These are phyloP conservation scores for Rhizopus arrhizus DNA, from an alignment of 371 early-diverging fungal genomes.

Conservation along the genomic window DNA sequence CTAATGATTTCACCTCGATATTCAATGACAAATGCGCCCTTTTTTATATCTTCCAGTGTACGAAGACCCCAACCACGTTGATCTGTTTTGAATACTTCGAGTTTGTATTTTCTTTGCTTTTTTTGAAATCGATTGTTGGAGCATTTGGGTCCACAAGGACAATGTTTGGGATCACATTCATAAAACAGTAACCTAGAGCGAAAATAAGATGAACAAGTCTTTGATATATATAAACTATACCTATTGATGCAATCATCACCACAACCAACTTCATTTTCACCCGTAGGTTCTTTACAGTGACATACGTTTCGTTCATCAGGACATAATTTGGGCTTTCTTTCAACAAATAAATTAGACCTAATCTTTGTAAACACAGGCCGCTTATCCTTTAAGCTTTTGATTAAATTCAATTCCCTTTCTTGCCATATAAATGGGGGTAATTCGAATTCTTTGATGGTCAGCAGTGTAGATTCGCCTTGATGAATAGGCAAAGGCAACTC, in stretches of 20 bases:
- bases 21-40: conserved; percentile 76
- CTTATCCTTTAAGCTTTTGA: conserved; percentile 21
- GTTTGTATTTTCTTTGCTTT: conserved; percentile 52
- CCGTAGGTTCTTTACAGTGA: conserved; percentile 63
- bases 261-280: conserved; percentile 59
- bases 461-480: conserved; percentile 49
- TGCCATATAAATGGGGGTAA: conserved; percentile 56
- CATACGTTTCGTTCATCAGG: conserved; percentile 53
- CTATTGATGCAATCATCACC: conserved; percentile 78
- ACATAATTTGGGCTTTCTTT: conserved; percentile 60
- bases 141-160: conserved; percentile 74
- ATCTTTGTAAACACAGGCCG: conserved; percentile 38
- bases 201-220: neutral
- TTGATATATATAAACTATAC: conserved; percentile 21
- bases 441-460: conserved; percentile 44
- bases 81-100: conserved; percentile 66
- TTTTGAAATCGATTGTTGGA: conserved; percentile 77
- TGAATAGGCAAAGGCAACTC: conserved; percentile 56
- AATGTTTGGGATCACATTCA: conserved; percentile 72
- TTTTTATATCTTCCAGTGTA: conserved; percentile 59
- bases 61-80: conserved; percentile 82
- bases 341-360: conserved; percentile 66
- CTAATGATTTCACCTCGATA: conserved; percentile 90
- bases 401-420: conserved; percentile 43
- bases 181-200: conserved; percentile 66